Conservation (phyloP, 75 land plant genomes). For the Isoetes taiwanensis region DNA sequence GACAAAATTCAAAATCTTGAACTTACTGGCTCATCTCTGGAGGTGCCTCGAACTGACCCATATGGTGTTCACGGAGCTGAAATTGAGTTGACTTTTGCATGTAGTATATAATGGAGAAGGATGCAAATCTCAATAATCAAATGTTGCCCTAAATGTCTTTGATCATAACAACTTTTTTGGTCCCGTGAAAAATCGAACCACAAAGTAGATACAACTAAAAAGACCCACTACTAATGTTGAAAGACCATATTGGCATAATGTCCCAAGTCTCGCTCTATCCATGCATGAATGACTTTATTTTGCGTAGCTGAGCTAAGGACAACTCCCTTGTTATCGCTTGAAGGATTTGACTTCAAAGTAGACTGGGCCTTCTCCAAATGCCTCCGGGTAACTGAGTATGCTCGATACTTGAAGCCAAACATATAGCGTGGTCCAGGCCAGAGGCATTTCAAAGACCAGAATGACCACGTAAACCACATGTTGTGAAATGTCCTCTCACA, state of each 20-base stretch:
- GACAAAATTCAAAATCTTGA: too few relatives aligned
- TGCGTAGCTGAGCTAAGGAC: conserved; percentile 32
- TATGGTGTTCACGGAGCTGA: too few relatives aligned
- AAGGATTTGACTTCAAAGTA: not conserved
- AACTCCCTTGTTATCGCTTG: conserved; percentile 20
- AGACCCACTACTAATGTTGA: too few relatives aligned
- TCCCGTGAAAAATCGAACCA: too few relatives aligned
- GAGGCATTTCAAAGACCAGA: conserved; percentile 33
- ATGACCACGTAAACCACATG: conserved; percentile 17
- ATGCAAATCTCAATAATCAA: too few relatives aligned
- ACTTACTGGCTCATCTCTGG: too few relatives aligned
- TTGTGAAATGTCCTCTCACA: conserved; percentile 26
- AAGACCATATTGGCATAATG: conserved; percentile 19
- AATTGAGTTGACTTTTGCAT: too few relatives aligned
- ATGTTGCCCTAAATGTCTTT: too few relatives aligned
- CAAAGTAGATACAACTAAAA: too few relatives aligned
- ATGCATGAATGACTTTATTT: conserved; percentile 32
- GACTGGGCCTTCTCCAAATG: conserved; percentile 28
- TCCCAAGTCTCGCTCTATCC: conserved; percentile 35
- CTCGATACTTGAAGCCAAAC: conserved; percentile 36
- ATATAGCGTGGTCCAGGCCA: conserved; percentile 36
- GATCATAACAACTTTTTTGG: too few relatives aligned
- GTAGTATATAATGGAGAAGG: too few relatives aligned
- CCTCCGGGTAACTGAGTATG: conserved; percentile 19
- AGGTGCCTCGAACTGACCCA: too few relatives aligned